Evolutionary conservation across 805 yeast genomes (phyloP), one percentile per base, ranked within the genome.

Genomic region (Ogataea glucozyma): DNA sequence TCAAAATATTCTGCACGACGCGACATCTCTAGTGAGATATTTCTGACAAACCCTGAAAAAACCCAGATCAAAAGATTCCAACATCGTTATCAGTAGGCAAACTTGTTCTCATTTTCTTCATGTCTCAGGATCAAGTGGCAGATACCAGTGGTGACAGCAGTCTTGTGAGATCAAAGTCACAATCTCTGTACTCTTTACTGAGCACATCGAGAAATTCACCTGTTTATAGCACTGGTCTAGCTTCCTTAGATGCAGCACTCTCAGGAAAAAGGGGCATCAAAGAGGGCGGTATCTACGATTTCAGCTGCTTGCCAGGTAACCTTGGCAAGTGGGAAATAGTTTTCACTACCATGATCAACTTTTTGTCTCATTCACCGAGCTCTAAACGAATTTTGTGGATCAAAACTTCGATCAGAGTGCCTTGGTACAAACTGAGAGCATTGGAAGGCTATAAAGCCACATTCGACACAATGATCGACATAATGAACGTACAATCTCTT

Each of bases 321-420:
- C 46, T 54, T 7, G 65, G 61, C 2, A 51, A 56, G 22, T 60
- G 62, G 59, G 62, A 61, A 24, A 23, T 60, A 1, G 3, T 60
- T 6, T 59, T 57, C 30, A 46, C 46, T 14, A 21, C 55, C 3
- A 43, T 60, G 20, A 12, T 49, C 23, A 38, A 41, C 19, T 43
- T 22, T 29, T 31, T 53, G 14, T 32, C 18, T 17, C 30, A 31
- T 16, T 11, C 34, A 21, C 27, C 8, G 13, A 23, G 14, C 13
- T 6, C 12, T 31, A 34, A 3, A 53, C 43, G 13, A 39, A 51
- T 3, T 39, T 54, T n/a, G 22, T 57, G 5, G 36, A 31, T 60
- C 8, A 43, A 44, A 31, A 38, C 53, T 0, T 41, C 46, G 7
- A 41, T 44, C 17, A 47, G 38, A 26, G 46, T 61, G 12, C 67